Base-by-base conservation (phyloP, 2,329 filamentous ascomycete genomes). In the Xylaria digitata region DNA sequence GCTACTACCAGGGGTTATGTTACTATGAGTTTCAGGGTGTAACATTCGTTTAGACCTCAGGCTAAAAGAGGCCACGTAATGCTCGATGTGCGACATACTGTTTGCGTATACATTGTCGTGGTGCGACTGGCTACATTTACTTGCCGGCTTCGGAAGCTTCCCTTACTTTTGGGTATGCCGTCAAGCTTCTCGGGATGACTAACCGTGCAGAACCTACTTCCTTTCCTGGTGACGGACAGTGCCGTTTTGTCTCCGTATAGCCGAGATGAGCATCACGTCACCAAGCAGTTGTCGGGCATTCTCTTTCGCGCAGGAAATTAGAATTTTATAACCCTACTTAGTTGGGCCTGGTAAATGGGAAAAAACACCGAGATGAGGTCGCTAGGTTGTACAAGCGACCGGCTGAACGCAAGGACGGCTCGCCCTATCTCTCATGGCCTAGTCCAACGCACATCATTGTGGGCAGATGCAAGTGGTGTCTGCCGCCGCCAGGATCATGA, bases 241-340 rank as follows among this genome's bases (percentile, higher is more conserved):
- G 37, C 50, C 60, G 58, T 60, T 49, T 59, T 55, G 63, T 69
- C 66, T 69, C 69, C 69, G 63, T 71, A 66, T 69, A 69, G 69
- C 69, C 67, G 69, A 71, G 57, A 71, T 69, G 66, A 69, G 67
- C 54, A 69, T 57, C 58, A 68, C 66, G 62, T 71, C 69, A 65
- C 67, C 43, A 56, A 65, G 53, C 56, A 54, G 59, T 43, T 19
- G 43, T 45, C 49, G 63, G 63, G 46, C 54, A 48, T 58, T 58
- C 40, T 64, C 65, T 65, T 21, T 45, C 21, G 61, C 37, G 40
- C 60, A 53, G 59, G 56, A 66, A 55, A 61, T 63, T 68, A 66
- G 63, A 61, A 6, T 40, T 46, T 58, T 58, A 61, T 48, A 57
- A 60, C 48, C 37, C 42, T 68, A 60, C 55, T 59, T 63, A 61